Evolutionary conservation across 495 filamentous ascomycete species (phyloP).

Genomic region (Penicillium arizonense): DNA sequence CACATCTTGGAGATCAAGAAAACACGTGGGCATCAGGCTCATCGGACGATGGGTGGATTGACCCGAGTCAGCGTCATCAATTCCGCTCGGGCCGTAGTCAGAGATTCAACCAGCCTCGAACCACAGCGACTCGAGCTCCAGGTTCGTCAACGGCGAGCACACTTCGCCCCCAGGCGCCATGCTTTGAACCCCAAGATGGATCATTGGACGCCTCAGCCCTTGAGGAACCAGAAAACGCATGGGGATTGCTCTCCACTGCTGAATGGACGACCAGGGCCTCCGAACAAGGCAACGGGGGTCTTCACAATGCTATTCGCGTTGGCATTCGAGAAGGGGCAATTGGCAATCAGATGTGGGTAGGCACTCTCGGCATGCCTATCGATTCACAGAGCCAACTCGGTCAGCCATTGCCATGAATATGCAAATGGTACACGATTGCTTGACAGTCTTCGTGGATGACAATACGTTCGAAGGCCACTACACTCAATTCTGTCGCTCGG

Average conservation of each 20-base stretch:
- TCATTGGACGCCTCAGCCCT: background rate
- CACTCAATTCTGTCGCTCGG: conserved; percentile 82
- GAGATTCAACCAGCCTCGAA: conserved; percentile 69
- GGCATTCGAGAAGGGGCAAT: conserved; percentile 53
- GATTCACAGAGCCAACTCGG: conserved; percentile 67
- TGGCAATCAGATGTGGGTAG: conserved; percentile 73
- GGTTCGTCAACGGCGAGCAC: conserved; percentile 61
- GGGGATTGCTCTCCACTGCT: conserved; percentile 55
- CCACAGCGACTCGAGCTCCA: conserved; percentile 63
- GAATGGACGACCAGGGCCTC: conserved; percentile 77
- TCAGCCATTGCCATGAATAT: conserved; percentile 76
- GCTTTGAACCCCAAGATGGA: background rate
- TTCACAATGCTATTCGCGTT: conserved; percentile 78
- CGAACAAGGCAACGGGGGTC: conserved; percentile 82
- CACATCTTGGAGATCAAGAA: conserved; percentile 8
- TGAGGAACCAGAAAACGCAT: conserved; percentile 39
- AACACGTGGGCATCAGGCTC: conserved; percentile 46
- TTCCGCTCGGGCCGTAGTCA: conserved; percentile 65
- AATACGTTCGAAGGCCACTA: conserved; percentile 87
- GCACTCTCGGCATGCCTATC: conserved; percentile 85
- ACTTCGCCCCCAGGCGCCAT: no score
- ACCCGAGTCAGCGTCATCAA: conserved; percentile 50
- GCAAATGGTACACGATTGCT: conserved; percentile 69
- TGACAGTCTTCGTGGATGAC: conserved; percentile 78
- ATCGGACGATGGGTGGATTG: conserved; percentile 24